Conservation (phyloP, 2,329 filamentous ascomycete genomes). For the Cladobotryum mycophilum region DNA sequence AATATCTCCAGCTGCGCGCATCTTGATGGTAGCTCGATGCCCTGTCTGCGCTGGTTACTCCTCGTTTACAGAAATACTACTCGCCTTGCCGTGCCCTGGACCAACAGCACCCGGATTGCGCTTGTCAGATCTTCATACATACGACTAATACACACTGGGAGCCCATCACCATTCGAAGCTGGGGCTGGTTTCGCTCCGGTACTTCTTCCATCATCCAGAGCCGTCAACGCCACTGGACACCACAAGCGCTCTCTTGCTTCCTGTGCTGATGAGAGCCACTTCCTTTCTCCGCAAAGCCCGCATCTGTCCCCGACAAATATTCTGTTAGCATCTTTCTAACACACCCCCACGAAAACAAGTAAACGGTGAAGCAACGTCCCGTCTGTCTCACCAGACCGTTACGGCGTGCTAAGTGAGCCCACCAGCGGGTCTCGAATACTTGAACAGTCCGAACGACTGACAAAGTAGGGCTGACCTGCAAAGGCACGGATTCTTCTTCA, state of each 20-base stretch:
- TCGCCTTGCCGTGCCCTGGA: conserved; percentile 8
- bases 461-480: conserved; percentile 9
- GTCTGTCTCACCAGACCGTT: conserved; percentile 12
- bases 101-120: conserved; percentile 11
- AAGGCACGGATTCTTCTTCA: conserved; percentile 3
- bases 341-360: conserved; percentile 12
- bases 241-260: conserved; percentile 1
- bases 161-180: conserved; percentile 2
- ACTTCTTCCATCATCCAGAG: conserved; percentile 9
- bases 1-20: conserved; percentile 2
- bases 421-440: conserved; percentile 10
- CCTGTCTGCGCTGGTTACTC: conserved; percentile 10
- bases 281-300: conserved; percentile 9
- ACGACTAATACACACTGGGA: not conserved
- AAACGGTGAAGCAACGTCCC: conserved; percentile 12
- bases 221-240: conserved; percentile 3
- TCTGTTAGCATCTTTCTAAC: not conserved
- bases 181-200: conserved; percentile 1
- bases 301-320: conserved; percentile 1
- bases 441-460: conserved; percentile 10
- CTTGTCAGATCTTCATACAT: conserved; percentile 7
- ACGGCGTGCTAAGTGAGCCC: conserved; percentile 10
- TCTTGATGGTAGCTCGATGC: conserved; percentile 11
- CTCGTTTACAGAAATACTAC: conserved; percentile 10
- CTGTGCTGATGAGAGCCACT: conserved; percentile 10